Evolutionary conservation across 257 asterid genomes (phyloP).

Genomic region (Lycium barbarum): DNA sequence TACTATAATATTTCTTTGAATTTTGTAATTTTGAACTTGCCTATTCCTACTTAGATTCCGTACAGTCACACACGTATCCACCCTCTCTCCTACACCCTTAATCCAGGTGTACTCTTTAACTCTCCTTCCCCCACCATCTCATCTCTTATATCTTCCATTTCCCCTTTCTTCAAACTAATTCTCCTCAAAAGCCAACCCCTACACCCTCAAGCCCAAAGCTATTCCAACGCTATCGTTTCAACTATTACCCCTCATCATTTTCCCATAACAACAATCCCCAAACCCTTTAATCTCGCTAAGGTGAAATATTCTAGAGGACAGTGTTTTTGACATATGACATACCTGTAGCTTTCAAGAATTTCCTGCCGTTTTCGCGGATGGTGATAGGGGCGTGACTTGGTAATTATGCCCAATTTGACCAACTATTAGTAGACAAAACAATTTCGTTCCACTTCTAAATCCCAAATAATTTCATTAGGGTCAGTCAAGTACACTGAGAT

Average conservation of each 20-base stretch:
- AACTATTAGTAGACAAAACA: too few species aligned
- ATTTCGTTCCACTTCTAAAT: too few species aligned
- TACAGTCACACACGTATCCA: conserved; percentile 68
- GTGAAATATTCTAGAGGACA: too few species aligned
- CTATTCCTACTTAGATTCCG: conserved; percentile 50
- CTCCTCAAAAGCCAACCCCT: background rate
- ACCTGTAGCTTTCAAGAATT: too few species aligned
- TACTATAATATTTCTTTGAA: too few species aligned
- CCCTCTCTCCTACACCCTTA: conserved; percentile 27
- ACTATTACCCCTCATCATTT: background rate
- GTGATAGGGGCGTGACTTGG: too few species aligned
- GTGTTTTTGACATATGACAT: too few species aligned
- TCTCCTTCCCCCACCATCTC: background rate
- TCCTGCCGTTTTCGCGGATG: too few species aligned
- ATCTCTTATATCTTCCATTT: conserved; percentile 33
- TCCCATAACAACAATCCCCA: background rate
- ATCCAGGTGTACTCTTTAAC: conserved; percentile 26
- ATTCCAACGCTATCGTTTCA: conserved; percentile 41
- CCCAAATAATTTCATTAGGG: too few species aligned
- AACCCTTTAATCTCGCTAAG: conserved; percentile 19
- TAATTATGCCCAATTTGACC: too few species aligned
- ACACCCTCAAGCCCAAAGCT: background rate
- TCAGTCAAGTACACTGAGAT: too few species aligned
- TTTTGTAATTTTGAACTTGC: too few species aligned
- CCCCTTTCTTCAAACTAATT: background rate